Percentiles rank a stretch among this genome's conserved stretches.
Evolutionary conservation across 768 basidiomycete species (phyloP).

Genomic region (Xerocomus brunneocitrinus): DNA sequence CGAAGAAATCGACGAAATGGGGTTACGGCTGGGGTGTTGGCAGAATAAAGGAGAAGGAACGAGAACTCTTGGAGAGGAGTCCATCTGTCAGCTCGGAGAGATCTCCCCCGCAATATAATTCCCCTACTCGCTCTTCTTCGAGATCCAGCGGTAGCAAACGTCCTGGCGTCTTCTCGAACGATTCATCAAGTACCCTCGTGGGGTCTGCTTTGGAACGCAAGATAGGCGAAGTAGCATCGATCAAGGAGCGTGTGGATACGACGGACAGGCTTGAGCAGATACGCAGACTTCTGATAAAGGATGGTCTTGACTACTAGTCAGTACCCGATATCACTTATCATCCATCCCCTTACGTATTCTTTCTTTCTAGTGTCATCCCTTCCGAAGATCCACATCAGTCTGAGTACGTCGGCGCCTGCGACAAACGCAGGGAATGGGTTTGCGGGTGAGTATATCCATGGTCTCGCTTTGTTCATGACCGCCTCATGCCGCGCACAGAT

Average conservation of each 20-base stretch:
- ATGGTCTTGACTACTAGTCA: slow-evolving; percentile 73
- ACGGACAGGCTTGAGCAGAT: slow-evolving; percentile 55
- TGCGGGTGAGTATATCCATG: slow-evolving; percentile 53
- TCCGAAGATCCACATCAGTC: slow-evolving; percentile 81
- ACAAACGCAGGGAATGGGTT: slow-evolving; percentile 75
- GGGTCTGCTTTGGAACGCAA: slow-evolving; percentile 71
- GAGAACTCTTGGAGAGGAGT: slow-evolving; percentile 31
- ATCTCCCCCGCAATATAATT: slow-evolving; percentile 31
- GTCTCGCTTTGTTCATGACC: slow-evolving; percentile 22
- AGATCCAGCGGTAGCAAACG: slow-evolving; percentile 39
- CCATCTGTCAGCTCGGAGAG: slow-evolving; percentile 36
- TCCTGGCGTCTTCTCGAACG: slow-evolving; percentile 45
- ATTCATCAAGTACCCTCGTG: slow-evolving; percentile 70
- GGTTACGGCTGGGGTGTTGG: slow-evolving; percentile 73
- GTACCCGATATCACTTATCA: slow-evolving; percentile 25
- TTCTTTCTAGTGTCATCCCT: slow-evolving; percentile 57
- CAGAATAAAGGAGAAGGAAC: slow-evolving; percentile 46
- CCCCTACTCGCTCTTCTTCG: slow-evolving; percentile 36
- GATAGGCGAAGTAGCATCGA: slow-evolving; percentile 55
- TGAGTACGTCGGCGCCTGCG: slow-evolving; percentile 72
- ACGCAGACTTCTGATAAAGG: slow-evolving; percentile 61
- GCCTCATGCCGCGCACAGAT: slow-evolving; percentile 37
- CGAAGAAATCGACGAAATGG: slow-evolving; percentile 55
- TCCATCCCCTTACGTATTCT: slow-evolving; percentile 6
- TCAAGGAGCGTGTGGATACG: slow-evolving; percentile 53